Conservation (phyloP, 352 stramenopile genomes). For the Phytophthora vignae region DNA sequence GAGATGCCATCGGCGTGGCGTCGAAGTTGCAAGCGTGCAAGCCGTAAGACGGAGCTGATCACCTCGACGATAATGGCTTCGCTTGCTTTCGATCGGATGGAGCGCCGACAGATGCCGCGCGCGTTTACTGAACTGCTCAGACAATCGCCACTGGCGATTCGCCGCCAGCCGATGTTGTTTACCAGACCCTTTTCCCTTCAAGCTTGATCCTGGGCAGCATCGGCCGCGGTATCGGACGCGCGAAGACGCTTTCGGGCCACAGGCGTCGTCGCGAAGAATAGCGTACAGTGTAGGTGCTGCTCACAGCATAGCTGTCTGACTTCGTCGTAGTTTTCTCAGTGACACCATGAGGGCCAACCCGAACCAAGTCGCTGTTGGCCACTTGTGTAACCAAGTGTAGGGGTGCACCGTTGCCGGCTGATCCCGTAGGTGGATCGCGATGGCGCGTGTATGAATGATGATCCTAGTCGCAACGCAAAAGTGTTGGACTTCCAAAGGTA, state of each 20-base stretch:
- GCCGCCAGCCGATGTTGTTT: neutral
- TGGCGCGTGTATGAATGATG: neutral
- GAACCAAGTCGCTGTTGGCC: too few relatives aligned
- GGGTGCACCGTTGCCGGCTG: too few relatives aligned
- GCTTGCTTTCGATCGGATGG: neutral
- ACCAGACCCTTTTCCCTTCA: neutral
- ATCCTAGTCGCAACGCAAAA: neutral
- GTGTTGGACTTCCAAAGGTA: neutral
- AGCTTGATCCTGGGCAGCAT: neutral
- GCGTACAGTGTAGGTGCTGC: too few relatives aligned
- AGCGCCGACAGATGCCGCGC: neutral
- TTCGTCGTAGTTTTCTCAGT: too few relatives aligned
- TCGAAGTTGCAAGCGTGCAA: neutral
- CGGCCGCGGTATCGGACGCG: too few relatives aligned
- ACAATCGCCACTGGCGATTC: neutral
- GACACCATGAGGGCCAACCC: too few relatives aligned
- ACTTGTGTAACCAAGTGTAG: too few relatives aligned
- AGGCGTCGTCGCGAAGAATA: too few relatives aligned
- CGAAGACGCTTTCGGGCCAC: too few relatives aligned
- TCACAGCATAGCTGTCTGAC: too few relatives aligned
- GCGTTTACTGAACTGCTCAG: neutral
- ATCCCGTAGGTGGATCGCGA: neutral
- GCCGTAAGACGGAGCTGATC: neutral
- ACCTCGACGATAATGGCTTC: neutral
- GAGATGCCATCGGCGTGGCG: too few relatives aligned